phyloP scores from a whole-genome alignment of 768 basidiomycete genomes.

The Pleurotus platypus region DNA sequence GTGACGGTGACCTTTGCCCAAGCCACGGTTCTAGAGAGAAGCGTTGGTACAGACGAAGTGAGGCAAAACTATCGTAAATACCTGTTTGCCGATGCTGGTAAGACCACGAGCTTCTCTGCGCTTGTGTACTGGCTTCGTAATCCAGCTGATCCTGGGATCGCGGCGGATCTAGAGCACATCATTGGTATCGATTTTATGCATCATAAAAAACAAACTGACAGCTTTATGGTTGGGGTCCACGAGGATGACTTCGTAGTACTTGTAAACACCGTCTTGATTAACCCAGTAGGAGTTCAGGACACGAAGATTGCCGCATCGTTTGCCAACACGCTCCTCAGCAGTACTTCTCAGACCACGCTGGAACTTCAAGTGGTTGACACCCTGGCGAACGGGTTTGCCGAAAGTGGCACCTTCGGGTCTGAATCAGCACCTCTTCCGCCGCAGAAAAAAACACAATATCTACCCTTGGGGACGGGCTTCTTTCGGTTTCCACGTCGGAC shows the following conservation, averaged over 20 bases:
- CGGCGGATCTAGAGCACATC: conserved; percentile 67
- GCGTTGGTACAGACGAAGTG: conserved; percentile 8
- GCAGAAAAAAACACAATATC: conserved; percentile 14
- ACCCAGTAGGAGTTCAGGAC: conserved; percentile 99
- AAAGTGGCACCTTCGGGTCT: conserved; percentile 81
- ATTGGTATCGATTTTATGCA: conserved; percentile 9
- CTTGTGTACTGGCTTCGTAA: conserved; percentile 97
- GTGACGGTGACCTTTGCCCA: conserved; percentile 93
- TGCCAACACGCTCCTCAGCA: conserved; percentile 97
- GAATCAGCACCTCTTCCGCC: background rate
- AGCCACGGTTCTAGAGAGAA: conserved; percentile 77
- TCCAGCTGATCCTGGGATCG: conserved; percentile 99
- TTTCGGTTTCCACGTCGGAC: conserved; percentile 99
- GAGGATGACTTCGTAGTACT: conserved; percentile 98
- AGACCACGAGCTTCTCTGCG: conserved; percentile 97
- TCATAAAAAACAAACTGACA: conserved; percentile 41
- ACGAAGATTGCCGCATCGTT: conserved; percentile 92
- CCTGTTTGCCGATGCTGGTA: conserved; percentile 94
- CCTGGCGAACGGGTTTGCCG: conserved; percentile 99
- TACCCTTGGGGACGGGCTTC: conserved; percentile 97
- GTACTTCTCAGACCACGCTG: conserved; percentile 90
- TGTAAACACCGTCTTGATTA: conserved; percentile 98
- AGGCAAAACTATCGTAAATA: conserved; percentile 27
- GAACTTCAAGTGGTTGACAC: conserved; percentile 99
- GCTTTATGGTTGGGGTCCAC: conserved; percentile 95